A percentile compares a stretch with the other conserved stretches of the same genome.
Conservation (phyloP, 2,329 filamentous ascomycete species). For the Nectriaceae sp. region DNA sequence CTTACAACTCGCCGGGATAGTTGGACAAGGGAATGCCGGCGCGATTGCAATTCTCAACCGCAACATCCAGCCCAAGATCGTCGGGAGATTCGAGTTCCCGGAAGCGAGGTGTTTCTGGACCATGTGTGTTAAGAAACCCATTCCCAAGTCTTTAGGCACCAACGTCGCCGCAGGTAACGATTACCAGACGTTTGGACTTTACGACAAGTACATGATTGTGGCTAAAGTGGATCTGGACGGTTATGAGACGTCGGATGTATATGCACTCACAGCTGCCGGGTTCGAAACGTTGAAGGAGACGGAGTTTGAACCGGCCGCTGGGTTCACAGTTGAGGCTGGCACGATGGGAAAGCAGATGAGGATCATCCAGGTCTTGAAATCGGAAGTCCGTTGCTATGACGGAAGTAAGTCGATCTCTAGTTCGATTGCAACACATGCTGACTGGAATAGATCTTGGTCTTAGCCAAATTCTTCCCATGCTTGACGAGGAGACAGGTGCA, state of each 20-base stretch:
- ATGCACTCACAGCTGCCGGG: constrained; percentile 70
- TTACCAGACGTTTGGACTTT: constrained; percentile 60
- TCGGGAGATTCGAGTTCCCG: constrained; percentile 71
- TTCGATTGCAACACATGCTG: constrained; percentile 7
- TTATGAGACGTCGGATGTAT: constrained; percentile 77
- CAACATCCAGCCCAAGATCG: constrained; percentile 72
- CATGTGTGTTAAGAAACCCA: constrained; percentile 67
- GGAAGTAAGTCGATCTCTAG: constrained; percentile 62
- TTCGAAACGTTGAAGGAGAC: constrained; percentile 78
- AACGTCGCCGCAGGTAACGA: constrained; percentile 54
- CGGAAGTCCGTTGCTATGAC: constrained; percentile 88
- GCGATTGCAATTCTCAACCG: constrained; percentile 76
- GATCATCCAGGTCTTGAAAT: constrained; percentile 84
- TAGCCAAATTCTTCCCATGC: constrained; percentile 88
- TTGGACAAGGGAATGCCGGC: constrained; percentile 66
- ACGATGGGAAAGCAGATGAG: constrained; percentile 78
- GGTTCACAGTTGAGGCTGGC: constrained; percentile 82
- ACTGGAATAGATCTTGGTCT: constrained; percentile 72
- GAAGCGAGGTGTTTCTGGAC: constrained; percentile 81
- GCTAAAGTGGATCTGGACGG: constrained; percentile 70
- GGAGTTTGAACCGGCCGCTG: constrained; percentile 90
- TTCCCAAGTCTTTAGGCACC: constrained; percentile 59
- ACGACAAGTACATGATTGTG: constrained; percentile 81
- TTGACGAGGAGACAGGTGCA: constrained; percentile 84
- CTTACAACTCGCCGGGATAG: constrained; percentile 60